Conservation (phyloP, 2,329 filamentous ascomycete species). For the Colletotrichum sp. region DNA sequence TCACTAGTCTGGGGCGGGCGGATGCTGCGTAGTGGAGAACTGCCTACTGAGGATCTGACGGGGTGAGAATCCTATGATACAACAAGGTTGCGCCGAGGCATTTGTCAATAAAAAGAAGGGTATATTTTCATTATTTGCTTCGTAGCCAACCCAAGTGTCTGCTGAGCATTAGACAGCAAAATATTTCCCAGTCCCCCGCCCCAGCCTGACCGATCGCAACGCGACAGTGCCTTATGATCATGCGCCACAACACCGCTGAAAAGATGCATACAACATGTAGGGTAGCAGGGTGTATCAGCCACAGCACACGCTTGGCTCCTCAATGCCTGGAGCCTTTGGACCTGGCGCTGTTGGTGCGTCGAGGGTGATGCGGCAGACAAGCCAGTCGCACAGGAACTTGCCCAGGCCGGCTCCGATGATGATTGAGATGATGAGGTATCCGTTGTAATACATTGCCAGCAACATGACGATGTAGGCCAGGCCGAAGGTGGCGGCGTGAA, state of each 20-base stretch:
- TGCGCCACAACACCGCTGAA: not conserved
- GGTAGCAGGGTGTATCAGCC: conserved; percentile 30
- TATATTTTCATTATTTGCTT: not conserved
- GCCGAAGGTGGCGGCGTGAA: conserved; percentile 45
- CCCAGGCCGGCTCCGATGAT: conserved; percentile 54
- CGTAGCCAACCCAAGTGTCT: not conserved
- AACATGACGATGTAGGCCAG: conserved; percentile 50
- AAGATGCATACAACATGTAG: not conserved
- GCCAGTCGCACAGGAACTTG: conserved; percentile 61
- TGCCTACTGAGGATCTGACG: not conserved
- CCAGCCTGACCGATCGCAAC: not conserved
- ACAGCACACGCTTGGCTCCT: conserved; percentile 54
- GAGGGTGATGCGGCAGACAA: conserved; percentile 43
- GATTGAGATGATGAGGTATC: conserved; percentile 49
- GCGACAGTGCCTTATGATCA: not conserved
- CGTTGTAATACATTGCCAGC: conserved; percentile 51
- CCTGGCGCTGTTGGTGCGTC: conserved; percentile 11
- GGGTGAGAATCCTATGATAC: not conserved
- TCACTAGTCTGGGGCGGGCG: not conserved
- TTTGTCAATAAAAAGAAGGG: not conserved
- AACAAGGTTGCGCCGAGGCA: not conserved
- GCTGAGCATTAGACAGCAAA: not conserved
- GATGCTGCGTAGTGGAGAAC: not conserved
- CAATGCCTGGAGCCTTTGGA: conserved; percentile 36
- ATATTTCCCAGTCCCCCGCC: not conserved